phyloP scores from a whole-genome alignment of 305 asterid genomes.

The Fraxinus baroniana region DNA sequence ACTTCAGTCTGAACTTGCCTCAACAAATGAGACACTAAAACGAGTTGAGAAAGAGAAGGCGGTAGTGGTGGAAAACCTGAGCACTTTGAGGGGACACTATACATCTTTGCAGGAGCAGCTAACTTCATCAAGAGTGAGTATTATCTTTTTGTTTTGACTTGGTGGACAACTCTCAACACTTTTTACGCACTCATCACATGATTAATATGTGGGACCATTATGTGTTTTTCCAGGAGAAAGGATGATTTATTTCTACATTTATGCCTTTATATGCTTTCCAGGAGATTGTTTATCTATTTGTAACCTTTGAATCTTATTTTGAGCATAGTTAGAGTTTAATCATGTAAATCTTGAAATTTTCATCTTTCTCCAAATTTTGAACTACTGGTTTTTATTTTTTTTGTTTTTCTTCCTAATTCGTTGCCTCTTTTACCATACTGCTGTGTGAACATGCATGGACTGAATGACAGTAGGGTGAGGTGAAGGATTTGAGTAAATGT shows the following conservation, averaged over 20 bases:
- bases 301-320: neutral
- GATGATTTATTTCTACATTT: neutral
- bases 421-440: neutral
- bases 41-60: slow-evolving; percentile 83
- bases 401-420: neutral
- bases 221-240: neutral
- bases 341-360: neutral
- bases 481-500: neutral
- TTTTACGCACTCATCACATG: neutral
- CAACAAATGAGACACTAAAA: slow-evolving; percentile 62
- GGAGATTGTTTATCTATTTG: neutral
- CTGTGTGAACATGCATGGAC: neutral
- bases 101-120: slow-evolving; percentile 90
- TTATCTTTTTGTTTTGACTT: neutral
- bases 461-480: neutral
- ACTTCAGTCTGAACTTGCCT: slow-evolving; percentile 77
- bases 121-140: slow-evolving; percentile 66
- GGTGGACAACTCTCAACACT: neutral
- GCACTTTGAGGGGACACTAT: slow-evolving; percentile 79
- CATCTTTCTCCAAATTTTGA: neutral
- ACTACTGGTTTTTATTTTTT: neutral
- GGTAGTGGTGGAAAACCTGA: slow-evolving; percentile 73
- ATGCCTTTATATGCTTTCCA: neutral
- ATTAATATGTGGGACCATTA: neutral
- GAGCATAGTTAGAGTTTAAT: neutral